Base-by-base conservation (phyloP, 2,329 filamentous ascomycete species). In the Hymenoscyphus fructigenus region DNA sequence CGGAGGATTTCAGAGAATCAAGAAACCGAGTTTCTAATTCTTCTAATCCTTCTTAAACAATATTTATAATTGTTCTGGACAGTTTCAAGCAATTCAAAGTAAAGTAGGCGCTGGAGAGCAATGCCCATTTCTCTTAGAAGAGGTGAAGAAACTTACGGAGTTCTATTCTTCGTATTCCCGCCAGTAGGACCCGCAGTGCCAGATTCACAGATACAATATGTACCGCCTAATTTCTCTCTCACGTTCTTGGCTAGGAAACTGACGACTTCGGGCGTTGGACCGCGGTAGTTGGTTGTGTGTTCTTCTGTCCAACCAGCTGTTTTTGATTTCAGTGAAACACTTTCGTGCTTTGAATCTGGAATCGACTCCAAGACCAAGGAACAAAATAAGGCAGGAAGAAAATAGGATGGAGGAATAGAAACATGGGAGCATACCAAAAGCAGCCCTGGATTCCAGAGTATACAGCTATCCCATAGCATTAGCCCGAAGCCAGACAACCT, bases 141-240 rank as follows among this genome's bases (percentile, higher is more conserved):
- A n/a, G 20, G 9, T 34, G 47, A 41, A 12, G 59, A 60, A 67
- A 74, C 73, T 61, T 66, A 84, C 78, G 86, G 86, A 41, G 79
- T 84, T 47, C 86, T 76, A 73, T 88, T 88, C 67, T 76, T 78
- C 56, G 82, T 84, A 32, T 75, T 76, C 0, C 86, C 86, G 14
- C 83, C 85, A 0, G 83, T 87, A 9, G 87, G 87, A 0, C 87
- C 87, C n/a, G 86, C 87, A 1, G 86, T 89, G 0, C 87, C 87
- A 61, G 82, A 85, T 78, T 89, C 85, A 62, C 79, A 80, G 7
- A 88, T 71, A 9, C 82, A 82, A 71, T 88, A 89, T 20, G 84
- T 87, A 64, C 80, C 81, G 6, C 79, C 78, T 29, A 89, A 74
- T 56, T 80, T 84, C n/a, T 71, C 76, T n/a, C 86, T 76, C 32